Percentiles rank a stretch among this genome's conserved stretches.
Conservation (phyloP, 176 grass and related monocot species). For the Cocos nucifera region DNA sequence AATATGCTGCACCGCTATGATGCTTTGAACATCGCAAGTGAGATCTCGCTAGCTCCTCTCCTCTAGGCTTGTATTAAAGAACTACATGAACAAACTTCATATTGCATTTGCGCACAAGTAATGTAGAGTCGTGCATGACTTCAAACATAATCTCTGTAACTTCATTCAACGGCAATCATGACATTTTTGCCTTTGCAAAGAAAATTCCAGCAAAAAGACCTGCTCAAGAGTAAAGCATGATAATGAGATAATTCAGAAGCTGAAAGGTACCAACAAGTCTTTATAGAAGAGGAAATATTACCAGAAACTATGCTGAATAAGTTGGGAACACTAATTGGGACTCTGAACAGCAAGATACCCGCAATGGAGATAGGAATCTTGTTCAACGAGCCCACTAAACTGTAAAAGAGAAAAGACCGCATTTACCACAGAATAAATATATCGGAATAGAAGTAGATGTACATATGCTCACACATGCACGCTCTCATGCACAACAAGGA, state of each 20-base stretch:
- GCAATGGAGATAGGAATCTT: conserved; percentile 92
- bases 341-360: conserved; percentile 73
- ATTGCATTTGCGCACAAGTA: no score
- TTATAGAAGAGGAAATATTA: conserved; percentile 4
- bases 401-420: conserved; percentile 17
- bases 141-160: no score
- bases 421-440: no score
- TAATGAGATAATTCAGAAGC: not conserved
- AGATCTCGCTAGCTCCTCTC: no score
- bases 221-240: conserved; percentile 18
- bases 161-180: conserved; percentile 13
- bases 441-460: no score
- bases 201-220: conserved; percentile 96
- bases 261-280: not conserved
- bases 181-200: conserved; percentile 91
- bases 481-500: no score
- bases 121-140: no score
- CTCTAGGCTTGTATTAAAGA: no score
- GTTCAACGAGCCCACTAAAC: conserved; percentile 72
- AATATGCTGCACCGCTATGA: no score
- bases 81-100: no score
- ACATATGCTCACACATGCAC: no score
- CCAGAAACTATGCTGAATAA: conserved; percentile 84
- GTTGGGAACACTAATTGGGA: conserved; percentile 60
- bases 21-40: no score